These are phyloP conservation scores for Paramecium sexaurelia DNA, from an alignment of 73 alveolate species.

Conservation along the genomic window DNA sequence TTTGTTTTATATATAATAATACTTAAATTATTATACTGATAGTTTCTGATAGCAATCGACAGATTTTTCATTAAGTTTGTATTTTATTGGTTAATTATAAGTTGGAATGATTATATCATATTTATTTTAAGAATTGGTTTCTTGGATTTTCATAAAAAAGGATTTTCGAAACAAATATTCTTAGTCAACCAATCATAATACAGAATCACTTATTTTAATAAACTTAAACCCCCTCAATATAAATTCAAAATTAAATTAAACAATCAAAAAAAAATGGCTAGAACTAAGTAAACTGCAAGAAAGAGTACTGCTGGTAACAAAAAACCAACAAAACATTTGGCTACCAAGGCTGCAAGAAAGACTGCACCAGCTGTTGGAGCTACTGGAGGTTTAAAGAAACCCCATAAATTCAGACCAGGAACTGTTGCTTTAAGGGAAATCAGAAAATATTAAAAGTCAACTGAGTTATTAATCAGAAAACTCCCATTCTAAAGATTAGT, in stretches of 20 bases:
- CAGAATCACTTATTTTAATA: background rate
- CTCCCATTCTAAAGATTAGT: conserved; percentile 89
- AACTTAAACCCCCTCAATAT: conserved; percentile 15
- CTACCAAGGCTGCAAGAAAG: conserved; percentile 89
- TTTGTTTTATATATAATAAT: background rate
- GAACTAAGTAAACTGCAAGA: conserved; percentile 96
- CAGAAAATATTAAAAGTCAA: conserved; percentile 86
- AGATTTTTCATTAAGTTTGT: background rate
- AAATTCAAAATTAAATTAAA: background rate
- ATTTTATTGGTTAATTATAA: background rate
- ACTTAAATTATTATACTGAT: background rate
- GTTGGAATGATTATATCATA: background rate
- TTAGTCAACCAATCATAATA: conserved; percentile 22
- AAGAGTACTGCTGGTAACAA: conserved; percentile 90
- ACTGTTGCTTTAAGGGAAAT: conserved; percentile 93
- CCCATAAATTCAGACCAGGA: conserved; percentile 95
- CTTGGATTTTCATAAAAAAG: background rate
- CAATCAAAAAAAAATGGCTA: conserved; percentile 77
- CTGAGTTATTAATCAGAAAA: conserved; percentile 84
- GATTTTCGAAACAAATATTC: background rate
- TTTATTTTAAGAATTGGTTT: background rate
- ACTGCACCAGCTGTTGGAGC: conserved; percentile 74
- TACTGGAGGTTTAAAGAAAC: conserved; percentile 86
- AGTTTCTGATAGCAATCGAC: background rate
- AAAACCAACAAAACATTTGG: conserved; percentile 90